Evolutionary conservation across 768 basidiomycete genomes (phyloP).

Genomic region (Termitomyces sp.): DNA sequence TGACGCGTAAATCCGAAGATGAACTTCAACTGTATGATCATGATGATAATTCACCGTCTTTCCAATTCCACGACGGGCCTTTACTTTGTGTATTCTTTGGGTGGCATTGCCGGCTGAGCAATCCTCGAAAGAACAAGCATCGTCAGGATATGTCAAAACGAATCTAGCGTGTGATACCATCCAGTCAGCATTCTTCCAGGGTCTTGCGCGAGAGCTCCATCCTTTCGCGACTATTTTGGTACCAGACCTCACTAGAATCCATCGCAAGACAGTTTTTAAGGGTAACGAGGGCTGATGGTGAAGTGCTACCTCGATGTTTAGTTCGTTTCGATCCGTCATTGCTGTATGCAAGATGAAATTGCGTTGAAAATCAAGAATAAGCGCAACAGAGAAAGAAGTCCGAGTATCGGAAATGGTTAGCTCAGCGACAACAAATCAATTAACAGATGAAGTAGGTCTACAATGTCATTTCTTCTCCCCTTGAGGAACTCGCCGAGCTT

Average conservation of each 20-base stretch:
- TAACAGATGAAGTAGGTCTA: too few relatives aligned
- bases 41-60: not conserved
- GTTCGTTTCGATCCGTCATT: not conserved
- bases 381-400: not conserved
- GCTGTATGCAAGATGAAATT: not conserved
- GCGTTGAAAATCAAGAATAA: not conserved
- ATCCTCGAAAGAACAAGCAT: not conserved
- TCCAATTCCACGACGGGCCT: not conserved
- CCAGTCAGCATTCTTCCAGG: not conserved
- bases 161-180: not conserved
- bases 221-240: not conserved
- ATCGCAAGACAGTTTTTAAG: not conserved
- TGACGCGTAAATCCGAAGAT: not conserved
- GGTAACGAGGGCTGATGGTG: not conserved
- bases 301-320: not conserved
- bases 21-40: not conserved
- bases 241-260: not conserved
- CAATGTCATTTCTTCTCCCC: not conserved
- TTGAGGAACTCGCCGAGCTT: not conserved
- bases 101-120: not conserved
- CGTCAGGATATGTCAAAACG: not conserved
- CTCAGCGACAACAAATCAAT: too few relatives aligned
- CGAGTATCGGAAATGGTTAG: too few relatives aligned
- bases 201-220: not conserved
- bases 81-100: not conserved